Percentiles rank a stretch among this genome's conserved stretches.
These are phyloP conservation scores for Globisporangium ultimum DNA, from an alignment of 352 stramenopile species.

Conservation along the genomic window DNA sequence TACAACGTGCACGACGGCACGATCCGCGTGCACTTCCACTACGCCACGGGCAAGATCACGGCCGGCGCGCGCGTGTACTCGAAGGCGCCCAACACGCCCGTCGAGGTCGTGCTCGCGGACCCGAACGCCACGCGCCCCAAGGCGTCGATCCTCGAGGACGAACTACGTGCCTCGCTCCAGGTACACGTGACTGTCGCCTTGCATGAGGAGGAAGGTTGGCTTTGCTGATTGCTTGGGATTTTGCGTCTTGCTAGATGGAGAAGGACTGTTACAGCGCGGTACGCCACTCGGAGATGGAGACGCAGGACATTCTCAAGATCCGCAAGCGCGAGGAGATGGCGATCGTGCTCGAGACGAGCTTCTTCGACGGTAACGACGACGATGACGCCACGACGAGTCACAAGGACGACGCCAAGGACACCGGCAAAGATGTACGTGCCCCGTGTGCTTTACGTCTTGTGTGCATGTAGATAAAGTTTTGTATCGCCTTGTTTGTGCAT, in stretches of 20 bases:
- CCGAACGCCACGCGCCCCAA: conserved; percentile 64
- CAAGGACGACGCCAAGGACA: conserved; percentile 65
- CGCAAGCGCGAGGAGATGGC: conserved; percentile 86
- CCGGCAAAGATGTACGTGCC: conserved; percentile 54
- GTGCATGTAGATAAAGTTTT: neutral
- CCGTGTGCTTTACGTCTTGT: neutral
- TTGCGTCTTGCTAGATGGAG: conserved; percentile 45
- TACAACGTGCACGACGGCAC: conserved; percentile 89
- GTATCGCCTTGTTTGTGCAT: neutral
- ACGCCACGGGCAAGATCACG: conserved; percentile 91
- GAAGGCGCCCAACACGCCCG: conserved; percentile 63
- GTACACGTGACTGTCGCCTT: no score
- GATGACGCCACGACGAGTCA: conserved; percentile 59
- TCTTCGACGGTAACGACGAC: conserved; percentile 79
- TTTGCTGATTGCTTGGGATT: neutral
- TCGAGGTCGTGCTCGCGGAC: conserved; percentile 75
- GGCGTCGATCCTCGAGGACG: conserved; percentile 69
- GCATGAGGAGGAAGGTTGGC: no score
- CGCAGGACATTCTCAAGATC: conserved; percentile 88
- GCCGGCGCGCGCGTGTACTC: conserved; percentile 73
- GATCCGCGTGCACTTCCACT: conserved; percentile 91
- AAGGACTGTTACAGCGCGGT: conserved; percentile 91
- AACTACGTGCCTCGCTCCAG: conserved; percentile 62
- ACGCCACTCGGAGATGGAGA: conserved; percentile 86
- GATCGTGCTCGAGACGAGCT: conserved; percentile 80